Evolutionary conservation across 2,329 filamentous ascomycete species (phyloP).

Genomic region (Ambrosiella cleistominuta): DNA sequence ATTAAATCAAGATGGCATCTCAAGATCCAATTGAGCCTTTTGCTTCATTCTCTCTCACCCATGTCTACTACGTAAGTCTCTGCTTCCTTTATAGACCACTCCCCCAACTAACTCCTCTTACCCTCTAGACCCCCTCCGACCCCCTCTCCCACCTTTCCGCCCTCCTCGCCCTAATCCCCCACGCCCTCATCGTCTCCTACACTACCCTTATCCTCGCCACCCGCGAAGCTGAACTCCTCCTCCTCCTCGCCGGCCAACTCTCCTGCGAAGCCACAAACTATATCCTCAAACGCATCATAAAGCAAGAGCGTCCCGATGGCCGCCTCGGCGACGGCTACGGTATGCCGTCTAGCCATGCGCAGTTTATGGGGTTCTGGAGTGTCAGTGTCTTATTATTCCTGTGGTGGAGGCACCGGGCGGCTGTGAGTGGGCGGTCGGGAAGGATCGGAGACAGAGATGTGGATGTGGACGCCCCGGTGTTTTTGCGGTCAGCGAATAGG

Average conservation of each 20-base stretch:
- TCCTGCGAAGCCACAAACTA: conserved; percentile 86
- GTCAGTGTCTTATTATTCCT: conserved; percentile 73
- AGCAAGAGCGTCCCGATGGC: conserved; percentile 73
- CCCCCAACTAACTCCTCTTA: neutral
- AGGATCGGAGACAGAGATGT: conserved; percentile 15
- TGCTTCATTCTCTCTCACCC: conserved; percentile 81
- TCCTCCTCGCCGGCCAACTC: conserved; percentile 87
- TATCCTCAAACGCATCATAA: conserved; percentile 71
- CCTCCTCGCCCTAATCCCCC: conserved; percentile 84
- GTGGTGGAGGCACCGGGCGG: conserved; percentile 36
- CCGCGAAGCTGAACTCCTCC: conserved; percentile 70
- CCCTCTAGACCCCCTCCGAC: conserved; percentile 64
- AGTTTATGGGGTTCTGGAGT: conserved; percentile 87
- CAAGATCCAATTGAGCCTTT: conserved; percentile 30
- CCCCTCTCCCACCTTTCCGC: conserved; percentile 73
- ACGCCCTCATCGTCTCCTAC: conserved; percentile 80
- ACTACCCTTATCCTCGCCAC: conserved; percentile 79
- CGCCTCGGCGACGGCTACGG: conserved; percentile 87
- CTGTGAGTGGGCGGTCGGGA: conserved; percentile 36
- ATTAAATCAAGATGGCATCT: neutral
- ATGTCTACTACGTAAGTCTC: conserved; percentile 78
- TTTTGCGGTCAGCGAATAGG: conserved; percentile 19
- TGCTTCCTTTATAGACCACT: neutral
- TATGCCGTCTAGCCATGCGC: conserved; percentile 88
- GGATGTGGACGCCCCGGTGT: neutral